Evolutionary conservation across 768 basidiomycete genomes (phyloP).

Genomic region (Boletus sp.): DNA sequence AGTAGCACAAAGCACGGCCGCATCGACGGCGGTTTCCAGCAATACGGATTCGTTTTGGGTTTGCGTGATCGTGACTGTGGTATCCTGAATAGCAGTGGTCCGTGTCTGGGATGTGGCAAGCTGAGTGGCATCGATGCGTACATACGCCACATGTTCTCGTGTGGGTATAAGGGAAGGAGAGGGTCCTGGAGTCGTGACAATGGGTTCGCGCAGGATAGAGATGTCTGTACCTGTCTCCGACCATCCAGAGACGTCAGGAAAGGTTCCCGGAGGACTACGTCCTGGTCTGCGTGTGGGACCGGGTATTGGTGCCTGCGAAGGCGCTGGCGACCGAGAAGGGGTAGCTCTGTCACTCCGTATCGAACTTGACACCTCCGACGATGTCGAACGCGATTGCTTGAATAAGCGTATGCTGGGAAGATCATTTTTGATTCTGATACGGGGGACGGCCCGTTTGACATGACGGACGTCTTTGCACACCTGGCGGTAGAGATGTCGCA

Average conservation of each 20-base stretch:
- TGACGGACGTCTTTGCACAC: constrained; percentile 34
- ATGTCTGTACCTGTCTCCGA: constrained; percentile 29
- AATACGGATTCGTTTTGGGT: constrained; percentile 7
- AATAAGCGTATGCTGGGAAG: constrained; percentile 30
- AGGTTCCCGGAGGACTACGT: constrained; percentile 28
- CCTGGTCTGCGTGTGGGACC: constrained; percentile 21
- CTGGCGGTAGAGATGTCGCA: constrained; percentile 35
- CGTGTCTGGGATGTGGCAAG: constrained; percentile 4
- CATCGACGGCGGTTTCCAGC: neutral
- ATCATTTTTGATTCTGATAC: constrained; percentile 31
- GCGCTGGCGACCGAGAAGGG: constrained; percentile 24
- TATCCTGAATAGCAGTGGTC: constrained; percentile 2
- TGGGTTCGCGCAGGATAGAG: constrained; percentile 15
- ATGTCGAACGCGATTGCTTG: constrained; percentile 13
- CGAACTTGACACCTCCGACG: constrained; percentile 19
- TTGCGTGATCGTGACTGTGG: constrained; percentile 11
- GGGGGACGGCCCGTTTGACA: constrained; percentile 30
- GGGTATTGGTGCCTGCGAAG: constrained; percentile 14
- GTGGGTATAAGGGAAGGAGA: constrained; percentile 30
- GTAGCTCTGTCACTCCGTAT: constrained; percentile 31
- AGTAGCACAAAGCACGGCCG: neutral
- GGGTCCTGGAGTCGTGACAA: constrained; percentile 15
- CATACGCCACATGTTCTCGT: constrained; percentile 12
- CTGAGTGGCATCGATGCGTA: constrained; percentile 12
- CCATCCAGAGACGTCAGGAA: constrained; percentile 29